Conservation (phyloP, 208 protist species). For the Acanthamoeba sp. region DNA sequence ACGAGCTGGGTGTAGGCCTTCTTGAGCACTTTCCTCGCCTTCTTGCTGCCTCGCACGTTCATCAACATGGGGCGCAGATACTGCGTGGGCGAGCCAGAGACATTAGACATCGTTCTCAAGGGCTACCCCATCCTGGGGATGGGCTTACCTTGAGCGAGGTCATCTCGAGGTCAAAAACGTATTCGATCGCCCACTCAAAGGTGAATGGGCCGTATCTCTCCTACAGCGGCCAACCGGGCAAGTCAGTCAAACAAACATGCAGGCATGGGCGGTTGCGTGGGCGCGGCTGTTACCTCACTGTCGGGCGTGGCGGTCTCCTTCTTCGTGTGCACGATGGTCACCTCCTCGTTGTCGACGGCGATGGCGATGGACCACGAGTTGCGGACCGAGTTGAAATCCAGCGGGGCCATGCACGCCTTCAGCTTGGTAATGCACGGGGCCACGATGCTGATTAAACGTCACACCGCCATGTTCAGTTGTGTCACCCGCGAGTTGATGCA, state of each 20-base stretch:
- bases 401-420: constrained; percentile 22
- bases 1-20: constrained; percentile 31
- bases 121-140: neutral
- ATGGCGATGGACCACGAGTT: constrained; percentile 37
- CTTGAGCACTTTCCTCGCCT: constrained; percentile 23
- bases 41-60: constrained; percentile 44
- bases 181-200: constrained; percentile 32
- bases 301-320: constrained; percentile 30
- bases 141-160: constrained; percentile 12
- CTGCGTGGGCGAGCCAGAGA: neutral
- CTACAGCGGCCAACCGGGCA: no score
- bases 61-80: constrained; percentile 24
- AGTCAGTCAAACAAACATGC: no score
- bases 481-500: no score
- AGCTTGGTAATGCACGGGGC: constrained; percentile 19
- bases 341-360: constrained; percentile 8
- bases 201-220: constrained; percentile 22
- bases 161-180: constrained; percentile 32
- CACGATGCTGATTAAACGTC: neutral
- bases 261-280: no score
- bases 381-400: constrained; percentile 36
- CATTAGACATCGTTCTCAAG: no score
- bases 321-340: constrained; percentile 36
- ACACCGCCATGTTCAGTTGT: no score
- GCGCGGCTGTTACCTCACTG: neutral